Conservation (phyloP, 495 filamentous ascomycete species). For the Podospora anserina region DNA sequence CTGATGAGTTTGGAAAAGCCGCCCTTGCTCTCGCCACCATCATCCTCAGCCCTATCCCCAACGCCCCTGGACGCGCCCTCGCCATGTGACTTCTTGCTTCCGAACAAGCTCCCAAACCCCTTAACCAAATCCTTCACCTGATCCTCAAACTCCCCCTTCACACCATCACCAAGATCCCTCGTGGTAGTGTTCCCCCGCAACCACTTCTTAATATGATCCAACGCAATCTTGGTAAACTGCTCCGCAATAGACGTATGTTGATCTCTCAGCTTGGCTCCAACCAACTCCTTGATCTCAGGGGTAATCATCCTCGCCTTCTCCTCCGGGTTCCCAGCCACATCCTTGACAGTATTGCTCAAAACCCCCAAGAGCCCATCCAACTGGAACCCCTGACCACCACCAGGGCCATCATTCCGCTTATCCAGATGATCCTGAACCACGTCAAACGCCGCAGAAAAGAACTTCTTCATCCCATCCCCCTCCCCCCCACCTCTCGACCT, state of each 20-base stretch:
- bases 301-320: constrained; percentile 36
- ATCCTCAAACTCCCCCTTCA: constrained; percentile 36
- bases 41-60: constrained; percentile 21
- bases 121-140: constrained; percentile 39
- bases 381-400: constrained; percentile 25
- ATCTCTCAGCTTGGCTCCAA: constrained; percentile 29
- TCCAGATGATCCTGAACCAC: constrained; percentile 32
- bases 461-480: neutral
- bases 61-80: constrained; percentile 24
- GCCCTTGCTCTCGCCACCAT: constrained; percentile 14
- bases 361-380: constrained; percentile 35
- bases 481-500: constrained; percentile 17
- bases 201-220: constrained; percentile 38
- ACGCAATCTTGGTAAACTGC: constrained; percentile 36
- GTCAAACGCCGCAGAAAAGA: constrained; percentile 34
- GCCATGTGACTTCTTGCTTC: constrained; percentile 24
- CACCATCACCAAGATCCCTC: constrained; percentile 35
- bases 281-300: constrained; percentile 36
- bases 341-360: constrained; percentile 34
- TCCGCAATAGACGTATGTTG: constrained; percentile 35
- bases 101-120: constrained; percentile 34
- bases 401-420: constrained; percentile 15
- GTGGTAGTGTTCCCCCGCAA: constrained; percentile 35
- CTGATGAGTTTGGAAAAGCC: constrained; percentile 39
- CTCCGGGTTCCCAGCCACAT: constrained; percentile 33